These are phyloP conservation scores for Haplographium delicatum DNA, from an alignment of 495 filamentous ascomycete genomes.

Conservation along the genomic window DNA sequence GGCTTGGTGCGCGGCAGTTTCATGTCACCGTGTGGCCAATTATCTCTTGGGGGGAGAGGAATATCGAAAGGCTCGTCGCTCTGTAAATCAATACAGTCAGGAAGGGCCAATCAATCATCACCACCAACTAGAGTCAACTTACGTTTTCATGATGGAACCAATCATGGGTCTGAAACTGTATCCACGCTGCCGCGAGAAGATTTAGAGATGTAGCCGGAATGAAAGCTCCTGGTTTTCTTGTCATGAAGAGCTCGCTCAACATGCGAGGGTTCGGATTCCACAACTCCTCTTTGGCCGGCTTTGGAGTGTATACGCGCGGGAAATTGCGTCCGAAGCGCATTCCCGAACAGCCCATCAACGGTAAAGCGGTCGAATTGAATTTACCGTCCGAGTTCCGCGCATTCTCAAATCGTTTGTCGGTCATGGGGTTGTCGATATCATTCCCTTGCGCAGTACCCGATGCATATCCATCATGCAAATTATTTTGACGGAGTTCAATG, in stretches of 20 bases:
- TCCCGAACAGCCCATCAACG: slow-evolving; percentile 37
- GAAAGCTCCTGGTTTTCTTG: slow-evolving; percentile 32
- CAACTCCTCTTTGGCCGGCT: slow-evolving; percentile 34
- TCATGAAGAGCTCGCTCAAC: slow-evolving; percentile 33
- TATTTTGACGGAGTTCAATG: slow-evolving; percentile 34
- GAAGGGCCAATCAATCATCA: too few relatives aligned
- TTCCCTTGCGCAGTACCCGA: slow-evolving; percentile 28
- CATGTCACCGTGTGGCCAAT: slow-evolving; percentile 30
- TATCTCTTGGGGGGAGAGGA: slow-evolving; percentile 28
- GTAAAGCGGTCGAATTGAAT: slow-evolving; percentile 34
- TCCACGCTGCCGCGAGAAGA: slow-evolving; percentile 41
- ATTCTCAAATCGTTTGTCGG: slow-evolving; percentile 22
- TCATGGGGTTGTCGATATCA: slow-evolving; percentile 19
- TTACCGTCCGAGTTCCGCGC: slow-evolving; percentile 37
- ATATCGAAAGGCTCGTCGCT: too few relatives aligned
- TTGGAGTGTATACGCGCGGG: slow-evolving; percentile 25
- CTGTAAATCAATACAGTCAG: too few relatives aligned
- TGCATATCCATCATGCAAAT: slow-evolving; percentile 38
- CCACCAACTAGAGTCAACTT: slow-evolving; percentile 1
- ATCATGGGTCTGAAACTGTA: slow-evolving; percentile 42
- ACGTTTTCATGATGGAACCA: slow-evolving; percentile 35
- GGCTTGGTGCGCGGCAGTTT: slow-evolving; percentile 27
- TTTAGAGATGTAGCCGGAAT: slow-evolving; percentile 39
- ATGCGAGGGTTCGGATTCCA: slow-evolving; percentile 36
- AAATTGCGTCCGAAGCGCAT: slow-evolving; percentile 41